A percentile compares a stretch with the other conserved stretches of the same genome.
Conservation (phyloP, 805 yeast species). For the Candida piceae region DNA sequence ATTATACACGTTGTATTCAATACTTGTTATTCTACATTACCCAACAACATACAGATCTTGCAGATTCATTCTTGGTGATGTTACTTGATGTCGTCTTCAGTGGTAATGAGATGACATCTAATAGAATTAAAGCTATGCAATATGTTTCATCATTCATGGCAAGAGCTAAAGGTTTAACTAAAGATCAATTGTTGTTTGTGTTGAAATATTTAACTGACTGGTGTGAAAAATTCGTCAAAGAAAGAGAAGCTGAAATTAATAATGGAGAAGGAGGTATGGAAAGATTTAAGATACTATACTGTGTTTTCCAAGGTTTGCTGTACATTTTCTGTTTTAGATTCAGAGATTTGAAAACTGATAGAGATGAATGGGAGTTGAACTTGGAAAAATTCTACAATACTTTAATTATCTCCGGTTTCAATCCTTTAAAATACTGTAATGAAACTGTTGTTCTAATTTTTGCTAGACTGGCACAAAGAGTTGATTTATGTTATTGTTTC, state of each 20-base stretch:
- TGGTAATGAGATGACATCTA: constrained; percentile 61
- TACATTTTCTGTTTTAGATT: constrained; percentile 92
- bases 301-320: constrained; percentile 83
- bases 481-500: constrained; percentile 88
- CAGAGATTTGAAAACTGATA: constrained; percentile 39
- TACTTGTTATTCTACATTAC: constrained; percentile 76
- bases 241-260: constrained; percentile 78
- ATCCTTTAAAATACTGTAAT: constrained; percentile 89
- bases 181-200: constrained; percentile 73
- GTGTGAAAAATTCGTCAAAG: constrained; percentile 75
- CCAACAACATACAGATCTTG: constrained; percentile 74
- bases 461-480: constrained; percentile 86
- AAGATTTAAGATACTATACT: constrained; percentile 81
- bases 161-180: constrained; percentile 68
- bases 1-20: constrained; percentile 84
- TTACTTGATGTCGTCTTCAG: constrained; percentile 80
- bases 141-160: constrained; percentile 88
- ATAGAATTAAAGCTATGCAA: constrained; percentile 84
- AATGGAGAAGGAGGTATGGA: constrained; percentile 74
- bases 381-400: constrained; percentile 85
- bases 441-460: constrained; percentile 91
- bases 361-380: constrained; percentile 66
- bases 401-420: constrained; percentile 79
- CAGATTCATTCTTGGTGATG: constrained; percentile 78
- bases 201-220: constrained; percentile 79